Evolutionary conservation across 192 early-diverging fungal species (phyloP), one percentile per base, ranked within the genome.

Genomic region (Phlyctochytrium arcticum): DNA sequence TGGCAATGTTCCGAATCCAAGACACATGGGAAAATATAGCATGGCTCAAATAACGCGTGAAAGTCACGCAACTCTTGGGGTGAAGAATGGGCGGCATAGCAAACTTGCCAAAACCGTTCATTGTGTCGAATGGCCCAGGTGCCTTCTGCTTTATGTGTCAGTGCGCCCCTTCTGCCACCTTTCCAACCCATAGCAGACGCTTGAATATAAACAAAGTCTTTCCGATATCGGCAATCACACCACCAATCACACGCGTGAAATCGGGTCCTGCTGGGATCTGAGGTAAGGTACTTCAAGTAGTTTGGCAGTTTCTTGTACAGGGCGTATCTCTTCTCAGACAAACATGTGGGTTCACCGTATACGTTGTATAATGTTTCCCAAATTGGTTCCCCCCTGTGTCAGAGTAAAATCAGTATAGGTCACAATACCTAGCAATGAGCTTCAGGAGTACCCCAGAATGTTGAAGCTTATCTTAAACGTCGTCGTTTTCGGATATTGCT

Each of bases 391-490:
- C 36, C 48, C 39, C 39, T 44, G 21, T 44, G 39, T 12, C n/a
- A n/a, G n/a, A n/a, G n/a, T n/a, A n/a, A n/a, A n/a, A n/a, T n/a
- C n/a, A n/a, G n/a, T n/a, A n/a, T n/a, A n/a, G n/a, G n/a, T n/a
- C n/a, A n/a, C n/a, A n/a, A n/a, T n/a, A n/a, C n/a, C n/a, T n/a
- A n/a, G n/a, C n/a, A n/a, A n/a, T n/a, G n/a, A n/a, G n/a, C n/a
- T n/a, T n/a, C n/a, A n/a, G n/a, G n/a, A 75, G 26, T 75, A 80
- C 1, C 79, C 79, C 55, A 78, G 69, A 39, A 75, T 79, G 67
- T 70, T 77, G 23, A 62, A 63, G 12, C 77, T 72, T 37, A 82
- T 57, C 58, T 72, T 71, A 7, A 80, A 74, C 7, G 60, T 60
- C 8, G 70, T 74, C 6, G 58, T 34, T 2, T 59, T 36, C 17